Percentiles rank a stretch among this genome's conserved stretches.
Conservation (phyloP, 768 basidiomycete species). For the Podaxis pistillaris region DNA sequence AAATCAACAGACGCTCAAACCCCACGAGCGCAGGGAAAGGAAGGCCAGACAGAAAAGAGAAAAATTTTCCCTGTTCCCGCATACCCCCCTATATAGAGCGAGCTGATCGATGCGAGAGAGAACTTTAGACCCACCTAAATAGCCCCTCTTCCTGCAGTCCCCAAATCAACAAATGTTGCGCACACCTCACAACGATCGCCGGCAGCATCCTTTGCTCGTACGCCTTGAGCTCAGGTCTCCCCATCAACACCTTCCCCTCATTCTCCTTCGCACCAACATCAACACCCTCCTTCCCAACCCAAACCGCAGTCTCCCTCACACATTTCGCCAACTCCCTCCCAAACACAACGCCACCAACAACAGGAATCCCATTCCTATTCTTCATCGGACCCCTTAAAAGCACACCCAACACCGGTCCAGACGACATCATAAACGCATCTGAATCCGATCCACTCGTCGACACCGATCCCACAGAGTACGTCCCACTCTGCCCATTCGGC, state of each 20-base stretch:
- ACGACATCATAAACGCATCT: constrained; percentile 39
- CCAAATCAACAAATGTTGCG: constrained; percentile 80
- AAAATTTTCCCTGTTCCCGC: not conserved
- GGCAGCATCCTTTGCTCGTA: constrained; percentile 60
- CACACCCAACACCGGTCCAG: constrained; percentile 54
- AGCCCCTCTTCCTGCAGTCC: constrained; percentile 85
- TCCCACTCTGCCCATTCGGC: constrained; percentile 59
- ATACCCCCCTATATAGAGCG: not conserved
- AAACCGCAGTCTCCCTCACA: constrained; percentile 29
- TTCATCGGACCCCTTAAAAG: constrained; percentile 54
- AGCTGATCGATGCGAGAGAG: not conserved
- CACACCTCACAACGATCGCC: constrained; percentile 77
- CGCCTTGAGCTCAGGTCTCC: constrained; percentile 21
- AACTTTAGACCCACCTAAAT: constrained; percentile 58
- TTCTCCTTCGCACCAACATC: not conserved
- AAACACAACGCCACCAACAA: constrained; percentile 60
- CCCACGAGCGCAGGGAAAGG: constrained; percentile 11
- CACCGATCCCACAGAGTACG: constrained; percentile 53
- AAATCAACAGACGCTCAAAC: constrained; percentile 10
- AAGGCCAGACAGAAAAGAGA: not conserved
- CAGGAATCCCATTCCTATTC: constrained; percentile 28
- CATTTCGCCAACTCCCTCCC: constrained; percentile 49
- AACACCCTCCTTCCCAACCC: constrained; percentile 19
- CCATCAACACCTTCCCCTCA: constrained; percentile 11
- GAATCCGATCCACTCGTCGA: constrained; percentile 46